phyloP scores from a whole-genome alignment of 2,329 filamentous ascomycete species.

The Fusarium pininemorale region DNA sequence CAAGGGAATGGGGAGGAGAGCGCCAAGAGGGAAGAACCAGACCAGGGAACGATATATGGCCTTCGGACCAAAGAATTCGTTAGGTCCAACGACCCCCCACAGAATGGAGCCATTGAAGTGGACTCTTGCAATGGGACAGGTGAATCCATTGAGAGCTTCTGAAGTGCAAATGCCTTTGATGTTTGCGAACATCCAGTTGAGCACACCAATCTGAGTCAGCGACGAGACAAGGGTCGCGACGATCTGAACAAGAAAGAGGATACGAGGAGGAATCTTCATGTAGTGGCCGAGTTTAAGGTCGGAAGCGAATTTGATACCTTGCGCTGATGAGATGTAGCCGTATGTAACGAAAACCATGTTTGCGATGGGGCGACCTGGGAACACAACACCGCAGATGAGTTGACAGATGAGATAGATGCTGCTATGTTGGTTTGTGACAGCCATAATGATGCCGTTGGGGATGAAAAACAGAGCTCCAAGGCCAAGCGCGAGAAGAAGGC shows the following conservation, averaged over 20 bases:
- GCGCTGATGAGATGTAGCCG: constrained; percentile 87
- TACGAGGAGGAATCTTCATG: constrained; percentile 86
- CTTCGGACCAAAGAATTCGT: constrained; percentile 80
- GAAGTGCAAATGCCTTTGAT: constrained; percentile 81
- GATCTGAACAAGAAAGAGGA: constrained; percentile 81
- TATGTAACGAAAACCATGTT: constrained; percentile 96
- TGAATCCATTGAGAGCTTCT: constrained; percentile 85
- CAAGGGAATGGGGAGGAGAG: constrained; percentile 75
- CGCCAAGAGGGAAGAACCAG: constrained; percentile 84
- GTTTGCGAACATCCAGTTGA: constrained; percentile 90
- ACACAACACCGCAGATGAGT: constrained; percentile 81
- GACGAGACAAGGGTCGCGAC: constrained; percentile 79
- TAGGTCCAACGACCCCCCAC: constrained; percentile 87
- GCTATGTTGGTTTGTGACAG: constrained; percentile 88
- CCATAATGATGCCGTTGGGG: constrained; percentile 92
- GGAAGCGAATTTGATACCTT: constrained; percentile 88
- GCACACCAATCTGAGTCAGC: constrained; percentile 81
- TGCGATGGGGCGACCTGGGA: constrained; percentile 85
- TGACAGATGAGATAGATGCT: constrained; percentile 89
- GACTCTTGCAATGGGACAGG: constrained; percentile 85
- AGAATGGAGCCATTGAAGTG: constrained; percentile 92
- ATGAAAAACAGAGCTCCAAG: constrained; percentile 87
- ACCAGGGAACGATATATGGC: constrained; percentile 80
- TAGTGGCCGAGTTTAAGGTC: constrained; percentile 90
- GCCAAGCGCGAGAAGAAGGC: constrained; percentile 78